A percentile compares a stretch with the other conserved stretches of the same genome.
Evolutionary conservation across 2,329 filamentous ascomycete species (phyloP).

Genomic region (Aureobasidium sp.): DNA sequence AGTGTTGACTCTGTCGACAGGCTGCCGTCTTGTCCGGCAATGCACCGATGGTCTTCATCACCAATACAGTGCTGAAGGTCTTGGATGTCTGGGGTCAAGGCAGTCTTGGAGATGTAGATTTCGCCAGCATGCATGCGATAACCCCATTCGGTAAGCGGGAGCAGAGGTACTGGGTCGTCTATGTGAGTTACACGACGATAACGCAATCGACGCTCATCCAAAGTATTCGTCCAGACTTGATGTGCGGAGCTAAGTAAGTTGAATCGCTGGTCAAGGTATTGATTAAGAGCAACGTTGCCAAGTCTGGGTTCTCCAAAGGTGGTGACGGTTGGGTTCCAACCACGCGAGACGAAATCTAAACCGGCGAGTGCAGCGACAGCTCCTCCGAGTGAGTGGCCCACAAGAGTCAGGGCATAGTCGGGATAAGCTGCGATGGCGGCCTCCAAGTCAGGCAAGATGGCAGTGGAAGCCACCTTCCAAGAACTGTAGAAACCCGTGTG

Average conservation of each 20-base stretch:
- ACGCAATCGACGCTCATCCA: conserved; percentile 21
- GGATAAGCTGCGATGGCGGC: conserved; percentile 56
- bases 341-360: conserved; percentile 70
- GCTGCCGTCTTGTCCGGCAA: conserved; percentile 49
- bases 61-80: conserved; percentile 70
- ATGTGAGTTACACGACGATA: conserved; percentile 80
- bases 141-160: conserved; percentile 83
- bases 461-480: conserved; percentile 67
- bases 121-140: conserved; percentile 81
- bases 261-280: conserved; percentile 51
- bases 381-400: conserved; percentile 88
- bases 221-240: conserved; percentile 22
- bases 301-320: conserved; percentile 84
- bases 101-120: conserved; percentile 69
- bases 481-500: conserved; percentile 84
- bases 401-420: conserved; percentile 65
- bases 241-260: conserved; percentile 19
- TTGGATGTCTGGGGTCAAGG: conserved; percentile 58
- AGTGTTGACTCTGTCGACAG: conserved; percentile 20
- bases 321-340: conserved; percentile 70
- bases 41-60: conserved; percentile 64
- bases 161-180: conserved; percentile 79
- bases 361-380: conserved; percentile 83
- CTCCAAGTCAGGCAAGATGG: conserved; percentile 62
- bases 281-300: conserved; percentile 47